Percentiles rank a stretch among this genome's conserved stretches.
Conservation (phyloP, 306 rosid genomes). For the Gleditsia sinensis region DNA sequence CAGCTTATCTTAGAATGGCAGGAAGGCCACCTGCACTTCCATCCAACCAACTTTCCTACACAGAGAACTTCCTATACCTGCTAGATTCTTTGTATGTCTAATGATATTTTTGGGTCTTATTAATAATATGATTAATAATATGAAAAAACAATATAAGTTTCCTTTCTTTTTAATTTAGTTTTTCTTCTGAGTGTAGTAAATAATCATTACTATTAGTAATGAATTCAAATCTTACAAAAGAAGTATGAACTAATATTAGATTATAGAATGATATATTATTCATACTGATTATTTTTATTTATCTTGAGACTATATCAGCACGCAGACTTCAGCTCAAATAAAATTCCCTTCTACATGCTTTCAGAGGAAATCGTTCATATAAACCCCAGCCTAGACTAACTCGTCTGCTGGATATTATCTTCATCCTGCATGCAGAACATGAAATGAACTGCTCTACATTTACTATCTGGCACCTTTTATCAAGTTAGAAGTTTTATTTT, state of each 20-base stretch:
- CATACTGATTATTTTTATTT: background rate
- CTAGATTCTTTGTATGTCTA: conserved; percentile 79
- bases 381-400: conserved; percentile 76
- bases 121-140: conserved; percentile 1
- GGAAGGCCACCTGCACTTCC: too few relatives aligned
- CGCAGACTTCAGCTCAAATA: background rate
- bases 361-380: conserved; percentile 73
- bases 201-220: too few relatives aligned
- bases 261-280: conserved; percentile 3
- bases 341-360: conserved; percentile 27
- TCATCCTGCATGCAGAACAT: too few relatives aligned
- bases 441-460: too few relatives aligned
- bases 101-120: background rate
- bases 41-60: too few relatives aligned
- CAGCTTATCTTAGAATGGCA: too few relatives aligned
- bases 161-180: background rate
- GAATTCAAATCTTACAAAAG: background rate
- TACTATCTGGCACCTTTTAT: conserved; percentile 88
- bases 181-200: conserved; percentile 11
- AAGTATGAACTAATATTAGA: conserved; percentile 8
- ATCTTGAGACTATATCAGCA: background rate
- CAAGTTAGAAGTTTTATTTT: conserved; percentile 69
- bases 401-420: too few relatives aligned
- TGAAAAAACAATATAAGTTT: background rate
- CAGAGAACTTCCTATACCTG: conserved; percentile 85